Evolutionary conservation across 2,329 filamentous ascomycete species (phyloP), one percentile per base, ranked within the genome.

Genomic region (Penicillium aurantiogriseum): DNA sequence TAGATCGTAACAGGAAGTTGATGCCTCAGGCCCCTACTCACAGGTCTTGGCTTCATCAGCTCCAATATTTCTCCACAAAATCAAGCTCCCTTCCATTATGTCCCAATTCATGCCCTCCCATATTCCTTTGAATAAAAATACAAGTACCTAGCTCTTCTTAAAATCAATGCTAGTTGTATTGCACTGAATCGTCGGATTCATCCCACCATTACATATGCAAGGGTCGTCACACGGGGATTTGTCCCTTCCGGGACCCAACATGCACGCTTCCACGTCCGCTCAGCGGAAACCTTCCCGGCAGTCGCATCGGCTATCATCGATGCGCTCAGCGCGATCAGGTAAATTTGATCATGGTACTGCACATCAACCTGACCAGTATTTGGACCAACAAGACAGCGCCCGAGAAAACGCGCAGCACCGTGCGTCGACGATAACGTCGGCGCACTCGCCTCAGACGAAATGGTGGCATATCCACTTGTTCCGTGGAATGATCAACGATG

Each of bases 391-490:
- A 19, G 51, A 52, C 35, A 31, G 50, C 13, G 23, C 49, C 7
- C 57, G 35, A 40, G 56, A 58, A n/a, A 53, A 55, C 4, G 40
- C 50, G 13, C 56, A 56, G 36, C 52, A 54, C 31, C 60, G 57
- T 38, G 39, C 56, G 5, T 56, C 65, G 4, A 51, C 45, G 7
- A 40, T 59, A 8, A 52, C 61, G 1, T 65, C 67, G 3, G 44
- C 51, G 4, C 55, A 50, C 43, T 56, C 64, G n/a, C 57, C 63
- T 23, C 54, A 54, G 39, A 59, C 60, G 21, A 62, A 69, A 70
- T 93, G 90, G 90, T 94, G 89, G 88, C 88, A 83, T 69, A 83
- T 92, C 25, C 82, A 81, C 49, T 79, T 89, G 49, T 93, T 93
- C 73, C 85, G 85, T 38, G 91, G 91, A 67, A 95, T 96, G 85